Evolutionary conservation across 306 rosid species (phyloP), one percentile per base, ranked within the genome.

Genomic region (Cotoneaster glaucophyllus): DNA sequence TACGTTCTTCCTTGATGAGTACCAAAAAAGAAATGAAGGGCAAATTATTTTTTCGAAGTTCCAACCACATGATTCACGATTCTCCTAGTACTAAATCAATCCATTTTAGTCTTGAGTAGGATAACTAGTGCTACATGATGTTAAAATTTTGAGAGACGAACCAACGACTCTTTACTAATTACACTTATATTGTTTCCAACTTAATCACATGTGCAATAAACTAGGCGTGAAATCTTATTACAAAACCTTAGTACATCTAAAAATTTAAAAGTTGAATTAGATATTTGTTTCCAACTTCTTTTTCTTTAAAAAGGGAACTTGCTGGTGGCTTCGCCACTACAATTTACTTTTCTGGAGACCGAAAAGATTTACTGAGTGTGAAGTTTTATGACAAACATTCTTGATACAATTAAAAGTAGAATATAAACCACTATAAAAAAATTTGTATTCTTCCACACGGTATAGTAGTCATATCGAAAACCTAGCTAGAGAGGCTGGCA

Each of bases 401-500:
- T 48, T 2, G 54, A 48, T 48, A 21, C 54, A 48, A 1, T 15
- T 48, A 15, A 5, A 48, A 48, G 1, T 48, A 4, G 54, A 48
- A 48, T 48, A 15, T 48, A 48, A 15, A 15, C 54, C 8, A 15
- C 54, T 48, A 48, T 5, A 48, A 41, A 41, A 41, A 37, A 37
- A 37, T 37, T 15, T 17, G 54, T 17, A 48, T 15, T 14, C 18
- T 48, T 48, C 54, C 17, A 11, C 54, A 15, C 3, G 21, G 8
- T 48, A 18, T 15, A 4, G 18, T 2, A 48, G 2, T 48, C 21
- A 15, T 48, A 15, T 6, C 18, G 3, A 48, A 48, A 48, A 48
- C 21, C 21, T 48, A 9, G 56, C 21, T 48, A 17, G 41, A 9
- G 68, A 87, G 88, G 91, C 85, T 92, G 92, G 87, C 88, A 84